Evolutionary conservation across 2,329 filamentous ascomycete species (phyloP).

Genomic region (Ascomycota sp.): DNA sequence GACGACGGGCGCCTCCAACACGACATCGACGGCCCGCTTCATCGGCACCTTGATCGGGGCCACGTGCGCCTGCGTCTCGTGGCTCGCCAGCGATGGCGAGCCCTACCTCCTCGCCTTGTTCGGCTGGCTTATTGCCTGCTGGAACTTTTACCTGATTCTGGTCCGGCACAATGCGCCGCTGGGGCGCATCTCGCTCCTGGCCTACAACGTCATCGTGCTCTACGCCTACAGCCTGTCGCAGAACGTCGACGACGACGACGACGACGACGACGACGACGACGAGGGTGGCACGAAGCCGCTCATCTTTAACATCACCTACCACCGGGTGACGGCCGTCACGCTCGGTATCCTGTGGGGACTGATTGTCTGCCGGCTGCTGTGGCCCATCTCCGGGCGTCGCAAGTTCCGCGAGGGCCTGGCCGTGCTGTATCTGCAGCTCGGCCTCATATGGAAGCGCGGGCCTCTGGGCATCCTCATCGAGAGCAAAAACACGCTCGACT

Average conservation of each 20-base stretch:
- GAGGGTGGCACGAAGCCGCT: slow-evolving; percentile 67
- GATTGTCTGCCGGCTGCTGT: slow-evolving; percentile 69
- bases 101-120: slow-evolving; percentile 54
- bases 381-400: slow-evolving; percentile 73
- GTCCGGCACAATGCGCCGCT: slow-evolving; percentile 67
- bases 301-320: slow-evolving; percentile 69
- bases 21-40: slow-evolving; percentile 70
- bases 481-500: slow-evolving; percentile 35
- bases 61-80: slow-evolving; percentile 48
- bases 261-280: slow-evolving; percentile 79
- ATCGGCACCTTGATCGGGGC: slow-evolving; percentile 70
- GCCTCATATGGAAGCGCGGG: slow-evolving; percentile 86
- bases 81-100: slow-evolving; percentile 55
- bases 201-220: slow-evolving; percentile 83
- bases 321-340: slow-evolving; percentile 70
- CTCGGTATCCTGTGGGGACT: slow-evolving; percentile 81
- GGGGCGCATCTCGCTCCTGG: slow-evolving; percentile 79
- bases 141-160: slow-evolving; percentile 77
- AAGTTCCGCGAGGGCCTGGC: slow-evolving; percentile 80
- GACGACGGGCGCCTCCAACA: slow-evolving; percentile 91
- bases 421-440: slow-evolving; percentile 83
- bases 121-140: slow-evolving; percentile 59
- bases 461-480: slow-evolving; percentile 54
- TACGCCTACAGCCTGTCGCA: slow-evolving; percentile 83
- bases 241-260: slow-evolving; percentile 58